Evolutionary conservation across 2,329 filamentous ascomycete species (phyloP).

Genomic region (Tolypocladium guangdongense): DNA sequence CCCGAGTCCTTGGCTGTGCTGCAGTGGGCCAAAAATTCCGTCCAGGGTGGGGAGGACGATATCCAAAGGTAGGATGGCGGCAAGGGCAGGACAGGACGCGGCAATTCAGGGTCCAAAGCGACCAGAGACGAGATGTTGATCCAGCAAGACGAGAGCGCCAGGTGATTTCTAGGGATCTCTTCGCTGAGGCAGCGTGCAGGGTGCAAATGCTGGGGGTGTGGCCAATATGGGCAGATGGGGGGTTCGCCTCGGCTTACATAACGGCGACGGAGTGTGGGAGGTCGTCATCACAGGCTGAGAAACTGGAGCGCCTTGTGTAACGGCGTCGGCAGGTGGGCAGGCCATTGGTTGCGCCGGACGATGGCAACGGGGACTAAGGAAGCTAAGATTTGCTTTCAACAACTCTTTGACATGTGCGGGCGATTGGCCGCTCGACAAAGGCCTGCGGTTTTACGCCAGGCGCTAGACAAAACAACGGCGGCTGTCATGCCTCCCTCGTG

Average conservation of each 20-base stretch:
- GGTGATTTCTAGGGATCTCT: not conserved
- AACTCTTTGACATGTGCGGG: not conserved
- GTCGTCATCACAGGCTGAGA: not conserved
- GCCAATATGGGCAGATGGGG: not conserved
- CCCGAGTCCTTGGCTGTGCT: not conserved
- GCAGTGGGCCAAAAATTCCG: not conserved
- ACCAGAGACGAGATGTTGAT: not conserved
- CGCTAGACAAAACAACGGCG: not conserved
- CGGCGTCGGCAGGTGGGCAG: not conserved
- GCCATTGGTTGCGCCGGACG: not conserved
- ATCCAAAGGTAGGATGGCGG: not conserved
- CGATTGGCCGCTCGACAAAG: not conserved
- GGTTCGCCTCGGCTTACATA: conserved; percentile 5
- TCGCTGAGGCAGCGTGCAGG: not conserved
- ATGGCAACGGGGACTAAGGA: not conserved
- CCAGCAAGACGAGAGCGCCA: not conserved
- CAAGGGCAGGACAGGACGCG: not conserved
- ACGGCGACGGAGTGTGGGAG: conserved; percentile 1
- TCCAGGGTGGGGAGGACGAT: conserved; percentile 2
- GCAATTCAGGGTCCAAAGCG: not conserved
- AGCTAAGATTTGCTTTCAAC: not conserved
- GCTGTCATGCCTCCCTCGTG: not conserved
- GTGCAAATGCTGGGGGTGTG: not conserved
- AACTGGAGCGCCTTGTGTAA: not conserved
- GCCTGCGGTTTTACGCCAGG: not conserved